Evolutionary conservation across 306 rosid genomes (phyloP), one percentile per base, ranked within the genome.

Genomic region (Adenanthera pavonina): DNA sequence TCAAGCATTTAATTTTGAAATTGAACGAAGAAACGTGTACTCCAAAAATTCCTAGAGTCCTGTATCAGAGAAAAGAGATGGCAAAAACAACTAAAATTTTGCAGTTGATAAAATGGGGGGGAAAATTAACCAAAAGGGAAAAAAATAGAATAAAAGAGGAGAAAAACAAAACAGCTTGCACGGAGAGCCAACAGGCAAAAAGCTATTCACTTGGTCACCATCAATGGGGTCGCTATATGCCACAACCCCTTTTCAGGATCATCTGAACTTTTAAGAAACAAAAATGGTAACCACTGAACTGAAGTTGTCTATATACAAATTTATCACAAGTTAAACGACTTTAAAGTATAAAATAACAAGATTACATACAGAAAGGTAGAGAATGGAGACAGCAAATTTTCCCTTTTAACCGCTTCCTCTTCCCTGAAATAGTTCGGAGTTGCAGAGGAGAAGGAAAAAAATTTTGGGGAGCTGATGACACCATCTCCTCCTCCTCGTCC

Each of bases 281-380:
- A 49, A 82, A 85, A 72, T 54, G 77, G 72, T 33, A 71, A 80
- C 84, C 34, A 69, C 74, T 20, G 52, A 82, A 88, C 92, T 78
- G 84, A 87, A 87, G 84, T 87, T 92, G 99, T 92, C 82, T 92
- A 93, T 96, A 88, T 96, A 92, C 98, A 91, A 79, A 44, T 44
- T 69, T 69, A 69, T 44, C 56, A 69, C 74, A 69, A 69, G 85
- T 79, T 80, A 80, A 87, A 82, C 86, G 85, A 82, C 86, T 86
- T 83, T 90, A 77, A 88, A 85, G 94, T 89, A 92, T 93, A 79
- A 89, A 83, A 89, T 80, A 90, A 94, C 84, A 88, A 80, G 89
- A 89, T 83, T 96, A 92, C 99, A 93, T 96, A 96, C 97, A 96
- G 84, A 82, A 81, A 79, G 91, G 84, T 75, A 81, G 85, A 89